phyloP scores from a whole-genome alignment of 2,329 filamentous ascomycete genomes.

The Hypocreales sp. region DNA sequence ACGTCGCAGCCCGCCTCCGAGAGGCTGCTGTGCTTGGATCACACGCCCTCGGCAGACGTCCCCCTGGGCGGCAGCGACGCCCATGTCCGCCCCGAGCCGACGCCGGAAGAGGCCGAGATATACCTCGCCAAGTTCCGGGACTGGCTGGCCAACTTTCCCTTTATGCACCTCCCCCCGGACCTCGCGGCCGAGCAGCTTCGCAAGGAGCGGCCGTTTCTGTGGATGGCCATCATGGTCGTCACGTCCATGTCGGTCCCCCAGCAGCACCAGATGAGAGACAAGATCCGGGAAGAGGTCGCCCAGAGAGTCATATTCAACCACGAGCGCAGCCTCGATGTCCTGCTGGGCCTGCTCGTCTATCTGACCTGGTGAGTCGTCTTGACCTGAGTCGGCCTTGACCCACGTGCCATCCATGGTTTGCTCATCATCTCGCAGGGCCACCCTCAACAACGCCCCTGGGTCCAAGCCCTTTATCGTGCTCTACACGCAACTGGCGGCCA shows the following conservation, averaged over 20 bases:
- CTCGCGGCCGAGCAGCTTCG: slow-evolving; percentile 22
- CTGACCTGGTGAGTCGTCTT: slow-evolving; percentile 2
- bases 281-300: slow-evolving; percentile 26
- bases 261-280: slow-evolving; percentile 22
- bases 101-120: slow-evolving; percentile 20
- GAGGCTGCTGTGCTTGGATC: neutral
- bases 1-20: neutral
- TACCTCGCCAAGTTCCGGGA: slow-evolving; percentile 24
- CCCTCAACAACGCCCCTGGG: slow-evolving; percentile 17
- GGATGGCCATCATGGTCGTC: slow-evolving; percentile 31
- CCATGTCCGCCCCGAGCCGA: slow-evolving; percentile 12
- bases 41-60: neutral
- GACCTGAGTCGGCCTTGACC: neutral
- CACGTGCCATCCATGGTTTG: neutral
- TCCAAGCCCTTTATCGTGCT: slow-evolving; percentile 28
- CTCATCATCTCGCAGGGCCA: slow-evolving; percentile 16
- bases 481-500: slow-evolving; percentile 24
- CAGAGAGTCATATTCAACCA: slow-evolving; percentile 29
- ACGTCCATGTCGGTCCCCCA: slow-evolving; percentile 24
- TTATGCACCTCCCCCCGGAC: slow-evolving; percentile 22
- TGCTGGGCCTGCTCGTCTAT: slow-evolving; percentile 29
- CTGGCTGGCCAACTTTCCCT: slow-evolving; percentile 27
- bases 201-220: slow-evolving; percentile 29
- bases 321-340: slow-evolving; percentile 34
- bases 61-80: slow-evolving; percentile 4